A percentile compares a stretch with the other conserved stretches of the same genome.
These are phyloP conservation scores for Moesziomyces sp. DNA, from an alignment of 1,284 basidiomycete genomes.

Conservation along the genomic window DNA sequence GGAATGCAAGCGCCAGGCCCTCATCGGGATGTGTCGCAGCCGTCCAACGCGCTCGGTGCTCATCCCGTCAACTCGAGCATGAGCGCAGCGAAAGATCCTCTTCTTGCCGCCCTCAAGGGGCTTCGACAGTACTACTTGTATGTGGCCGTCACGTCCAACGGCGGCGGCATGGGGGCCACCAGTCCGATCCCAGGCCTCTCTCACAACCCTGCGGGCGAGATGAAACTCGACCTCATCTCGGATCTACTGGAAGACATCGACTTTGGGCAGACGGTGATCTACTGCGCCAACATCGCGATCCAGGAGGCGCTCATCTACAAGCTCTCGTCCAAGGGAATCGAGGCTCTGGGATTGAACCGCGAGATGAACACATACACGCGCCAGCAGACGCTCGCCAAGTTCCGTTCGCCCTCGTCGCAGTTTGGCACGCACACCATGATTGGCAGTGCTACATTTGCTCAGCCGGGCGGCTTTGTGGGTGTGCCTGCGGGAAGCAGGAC, in stretches of 20 bases:
- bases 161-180: slow-evolving; percentile 81
- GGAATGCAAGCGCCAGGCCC: slow-evolving; percentile 16
- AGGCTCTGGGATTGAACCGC: slow-evolving; percentile 79
- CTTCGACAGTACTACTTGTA: slow-evolving; percentile 63
- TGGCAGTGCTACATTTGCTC: slow-evolving; percentile 69
- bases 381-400: slow-evolving; percentile 82
- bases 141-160: slow-evolving; percentile 69
- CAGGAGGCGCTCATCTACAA: slow-evolving; percentile 74
- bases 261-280: slow-evolving; percentile 60
- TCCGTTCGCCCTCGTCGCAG: slow-evolving; percentile 72
- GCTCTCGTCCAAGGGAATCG: slow-evolving; percentile 83
- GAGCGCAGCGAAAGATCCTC: slow-evolving; percentile 46
- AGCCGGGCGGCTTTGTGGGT: slow-evolving; percentile 73
- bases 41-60: slow-evolving; percentile 52
- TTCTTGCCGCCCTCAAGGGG: slow-evolving; percentile 48
- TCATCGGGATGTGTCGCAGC: slow-evolving; percentile 76
- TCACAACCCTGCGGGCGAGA: slow-evolving; percentile 87
- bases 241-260: slow-evolving; percentile 93
- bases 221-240: slow-evolving; percentile 94
- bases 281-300: slow-evolving; percentile 61
- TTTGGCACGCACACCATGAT: slow-evolving; percentile 38
- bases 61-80: slow-evolving; percentile 50
- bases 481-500: slow-evolving; percentile 28
- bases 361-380: slow-evolving; percentile 86
- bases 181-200: slow-evolving; percentile 81